A percentile compares a stretch with the other conserved stretches of the same genome.
Evolutionary conservation across 2,329 filamentous ascomycete genomes (phyloP).

Genomic region (Microsporum ferrugineum): DNA sequence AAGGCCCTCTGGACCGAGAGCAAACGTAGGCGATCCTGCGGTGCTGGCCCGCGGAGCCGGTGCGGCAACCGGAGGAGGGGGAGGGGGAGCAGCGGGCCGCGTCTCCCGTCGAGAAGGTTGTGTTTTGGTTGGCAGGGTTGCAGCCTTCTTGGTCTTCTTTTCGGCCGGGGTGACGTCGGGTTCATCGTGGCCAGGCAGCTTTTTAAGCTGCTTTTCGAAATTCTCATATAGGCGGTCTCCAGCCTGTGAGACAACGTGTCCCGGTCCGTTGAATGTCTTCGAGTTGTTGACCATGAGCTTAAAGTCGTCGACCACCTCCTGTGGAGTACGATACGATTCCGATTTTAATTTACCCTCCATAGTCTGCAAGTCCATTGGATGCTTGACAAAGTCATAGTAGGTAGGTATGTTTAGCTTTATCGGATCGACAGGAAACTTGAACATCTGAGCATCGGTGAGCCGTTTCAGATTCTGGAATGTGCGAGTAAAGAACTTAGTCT

Average conservation of each 20-base stretch:
- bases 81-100: slow-evolving; percentile 8
- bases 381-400: slow-evolving; percentile 59
- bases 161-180: slow-evolving; percentile 51
- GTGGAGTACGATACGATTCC: slow-evolving; percentile 56
- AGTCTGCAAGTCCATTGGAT: slow-evolving; percentile 72
- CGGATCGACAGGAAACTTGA: slow-evolving; percentile 64
- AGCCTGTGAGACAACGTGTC: slow-evolving; percentile 60
- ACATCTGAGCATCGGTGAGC: slow-evolving; percentile 66
- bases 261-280: slow-evolving; percentile 66
- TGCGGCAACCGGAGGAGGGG: slow-evolving; percentile 16
- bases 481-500: slow-evolving; percentile 33
- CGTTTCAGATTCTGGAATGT: slow-evolving; percentile 55
- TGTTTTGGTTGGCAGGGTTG: slow-evolving; percentile 28
- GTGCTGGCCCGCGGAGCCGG: slow-evolving; percentile 28
- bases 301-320: slow-evolving; percentile 63
- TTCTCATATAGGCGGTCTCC: slow-evolving; percentile 51
- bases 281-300: slow-evolving; percentile 70
- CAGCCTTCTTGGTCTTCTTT: slow-evolving; percentile 44
- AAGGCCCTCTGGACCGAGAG: slow-evolving; percentile 63
- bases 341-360: slow-evolving; percentile 72
- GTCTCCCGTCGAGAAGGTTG: slow-evolving; percentile 41
- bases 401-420: slow-evolving; percentile 65
- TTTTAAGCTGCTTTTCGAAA: slow-evolving; percentile 50
- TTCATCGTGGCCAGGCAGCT: slow-evolving; percentile 45
- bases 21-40: slow-evolving; percentile 47